These are phyloP conservation scores for Debaryomyces hansenii DNA, from an alignment of 805 yeast species.

Conservation along the genomic window DNA sequence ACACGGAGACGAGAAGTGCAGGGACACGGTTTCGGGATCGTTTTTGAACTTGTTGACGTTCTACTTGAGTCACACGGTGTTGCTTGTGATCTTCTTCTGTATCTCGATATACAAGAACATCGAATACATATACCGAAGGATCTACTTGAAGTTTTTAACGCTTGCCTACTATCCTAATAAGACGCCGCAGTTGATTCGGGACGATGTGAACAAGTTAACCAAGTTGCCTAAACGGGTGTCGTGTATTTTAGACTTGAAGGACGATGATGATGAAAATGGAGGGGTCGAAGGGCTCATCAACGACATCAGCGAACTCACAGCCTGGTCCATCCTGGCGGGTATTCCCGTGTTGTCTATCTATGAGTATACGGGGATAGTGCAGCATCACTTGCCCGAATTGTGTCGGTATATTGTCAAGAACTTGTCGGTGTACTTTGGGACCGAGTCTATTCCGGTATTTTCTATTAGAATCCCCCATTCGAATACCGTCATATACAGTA, in stretches of 20 bases:
- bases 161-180: slow-evolving; percentile 65
- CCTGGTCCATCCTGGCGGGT: slow-evolving; percentile 94
- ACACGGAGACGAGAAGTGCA: not conserved
- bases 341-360: slow-evolving; percentile 69
- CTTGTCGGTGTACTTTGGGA: slow-evolving; percentile 72
- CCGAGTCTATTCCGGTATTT: slow-evolving; percentile 62
- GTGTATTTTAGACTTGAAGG: slow-evolving; percentile 68
- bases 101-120: slow-evolving; percentile 56
- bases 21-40: not conserved
- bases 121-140: slow-evolving; percentile 52
- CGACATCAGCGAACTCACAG: slow-evolving; percentile 71
- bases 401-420: slow-evolving; percentile 57
- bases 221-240: slow-evolving; percentile 81
- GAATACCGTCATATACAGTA: slow-evolving; percentile 48
- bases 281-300: slow-evolving; percentile 80
- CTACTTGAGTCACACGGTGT: slow-evolving; percentile 44
- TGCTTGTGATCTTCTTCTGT: slow-evolving; percentile 53
- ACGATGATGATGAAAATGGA: slow-evolving; percentile 84
- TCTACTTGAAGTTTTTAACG: slow-evolving; percentile 57
- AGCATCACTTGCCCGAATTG: slow-evolving; percentile 50
- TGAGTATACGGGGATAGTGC: slow-evolving; percentile 74
- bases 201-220: slow-evolving; percentile 68
- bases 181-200: slow-evolving; percentile 83
- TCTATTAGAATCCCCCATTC: slow-evolving; percentile 67
- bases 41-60: slow-evolving; percentile 1